These are phyloP conservation scores for Phaeotremella skinneri DNA, from an alignment of 768 basidiomycete genomes.

Conservation along the genomic window DNA sequence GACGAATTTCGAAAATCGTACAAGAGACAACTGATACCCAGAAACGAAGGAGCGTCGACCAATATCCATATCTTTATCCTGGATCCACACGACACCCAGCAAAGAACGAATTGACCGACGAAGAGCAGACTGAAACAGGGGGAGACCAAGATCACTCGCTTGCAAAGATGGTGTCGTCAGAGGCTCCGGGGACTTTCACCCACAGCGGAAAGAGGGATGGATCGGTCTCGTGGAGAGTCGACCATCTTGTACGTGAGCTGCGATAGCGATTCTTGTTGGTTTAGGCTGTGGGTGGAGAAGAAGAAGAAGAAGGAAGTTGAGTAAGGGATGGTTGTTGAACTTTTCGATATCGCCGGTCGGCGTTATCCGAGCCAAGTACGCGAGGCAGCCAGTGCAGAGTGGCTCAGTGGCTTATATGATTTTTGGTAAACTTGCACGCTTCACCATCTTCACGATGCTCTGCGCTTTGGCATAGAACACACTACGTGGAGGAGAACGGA, in stretches of 20 bases:
- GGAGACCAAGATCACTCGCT: not conserved
- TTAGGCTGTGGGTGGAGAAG: slow-evolving; percentile 13
- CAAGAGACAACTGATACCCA: not conserved
- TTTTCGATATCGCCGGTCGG: no score
- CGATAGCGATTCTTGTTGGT: slow-evolving; percentile 33
- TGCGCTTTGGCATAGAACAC: no score
- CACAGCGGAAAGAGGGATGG: slow-evolving; percentile 32
- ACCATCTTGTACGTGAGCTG: slow-evolving; percentile 31
- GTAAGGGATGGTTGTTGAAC: not conserved
- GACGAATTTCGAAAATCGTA: not conserved
- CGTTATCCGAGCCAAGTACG: no score
- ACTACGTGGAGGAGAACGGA: no score
- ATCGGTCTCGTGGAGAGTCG: not conserved
- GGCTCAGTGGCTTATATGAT: no score
- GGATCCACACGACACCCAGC: not conserved
- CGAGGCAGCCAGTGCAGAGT: no score
- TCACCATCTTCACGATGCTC: no score
- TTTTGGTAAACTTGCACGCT: no score
- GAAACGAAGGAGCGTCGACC: not conserved
- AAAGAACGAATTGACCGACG: not conserved
- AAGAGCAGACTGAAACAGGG: slow-evolving; percentile 7
- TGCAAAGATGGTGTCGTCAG: slow-evolving; percentile 5
- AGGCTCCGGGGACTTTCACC: slow-evolving; percentile 47
- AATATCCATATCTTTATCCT: not conserved
- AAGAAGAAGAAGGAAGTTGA: not conserved